Evolutionary conservation across 805 yeast species (phyloP).

Genomic region (Ogataea neopini): DNA sequence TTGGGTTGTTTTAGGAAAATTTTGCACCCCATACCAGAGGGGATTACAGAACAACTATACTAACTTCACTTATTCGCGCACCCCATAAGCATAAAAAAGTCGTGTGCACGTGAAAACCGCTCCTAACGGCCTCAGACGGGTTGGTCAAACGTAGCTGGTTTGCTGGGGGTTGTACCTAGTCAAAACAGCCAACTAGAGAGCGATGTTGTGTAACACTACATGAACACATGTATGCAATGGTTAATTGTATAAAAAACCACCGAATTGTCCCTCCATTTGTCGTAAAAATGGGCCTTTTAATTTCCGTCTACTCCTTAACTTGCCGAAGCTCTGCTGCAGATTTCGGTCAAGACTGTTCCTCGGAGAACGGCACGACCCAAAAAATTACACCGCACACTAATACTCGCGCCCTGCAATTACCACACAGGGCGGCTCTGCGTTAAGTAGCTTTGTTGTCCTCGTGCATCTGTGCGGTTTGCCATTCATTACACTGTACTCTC

Average conservation of each 20-base stretch:
- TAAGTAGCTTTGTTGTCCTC: neutral
- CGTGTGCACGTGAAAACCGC: slow-evolving; percentile 2
- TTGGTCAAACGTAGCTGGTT: neutral
- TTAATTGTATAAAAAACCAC: too few species aligned
- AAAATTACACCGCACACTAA: neutral
- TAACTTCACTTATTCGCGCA: neutral
- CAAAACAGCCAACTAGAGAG: too few species aligned
- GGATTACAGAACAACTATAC: neutral
- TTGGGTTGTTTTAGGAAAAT: neutral
- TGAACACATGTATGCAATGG: too few species aligned
- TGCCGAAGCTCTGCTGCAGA: slow-evolving; percentile 12
- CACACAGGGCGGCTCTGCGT: slow-evolving; percentile 5
- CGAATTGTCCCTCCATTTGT: too few species aligned
- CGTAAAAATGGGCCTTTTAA: neutral
- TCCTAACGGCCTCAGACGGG: slow-evolving; percentile 4
- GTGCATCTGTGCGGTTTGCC: slow-evolving; percentile 3
- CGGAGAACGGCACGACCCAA: slow-evolving; percentile 5
- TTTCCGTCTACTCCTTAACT: neutral
- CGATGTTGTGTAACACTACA: too few species aligned
- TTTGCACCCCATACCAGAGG: slow-evolving; percentile 3
- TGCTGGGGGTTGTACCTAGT: neutral
- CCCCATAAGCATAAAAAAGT: neutral
- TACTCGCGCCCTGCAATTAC: slow-evolving; percentile 2
- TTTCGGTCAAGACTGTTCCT: slow-evolving; percentile 21
- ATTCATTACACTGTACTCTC: slow-evolving; percentile 3